A percentile compares a stretch with the other conserved stretches of the same genome.
Conservation (phyloP, 768 basidiomycete species). For the Psilocybe cyanescens region DNA sequence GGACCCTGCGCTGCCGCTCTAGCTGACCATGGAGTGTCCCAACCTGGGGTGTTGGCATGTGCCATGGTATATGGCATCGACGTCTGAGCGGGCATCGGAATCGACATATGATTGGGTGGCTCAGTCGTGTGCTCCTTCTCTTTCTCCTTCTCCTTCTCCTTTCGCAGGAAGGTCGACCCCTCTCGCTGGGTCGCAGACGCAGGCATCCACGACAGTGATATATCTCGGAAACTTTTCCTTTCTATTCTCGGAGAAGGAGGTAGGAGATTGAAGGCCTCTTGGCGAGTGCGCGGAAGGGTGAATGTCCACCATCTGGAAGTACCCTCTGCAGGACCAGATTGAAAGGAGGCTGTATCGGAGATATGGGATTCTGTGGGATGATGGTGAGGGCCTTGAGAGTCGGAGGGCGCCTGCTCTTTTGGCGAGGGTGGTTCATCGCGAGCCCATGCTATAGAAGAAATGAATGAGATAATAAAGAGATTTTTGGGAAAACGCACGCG, state of each 20-base stretch:
- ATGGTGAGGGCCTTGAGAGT: constrained; percentile 32
- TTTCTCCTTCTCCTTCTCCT: constrained; percentile 32
- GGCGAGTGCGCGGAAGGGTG: constrained; percentile 55
- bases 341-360: constrained; percentile 57
- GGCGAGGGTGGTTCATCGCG: constrained; percentile 83
- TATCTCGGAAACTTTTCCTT: constrained; percentile 42
- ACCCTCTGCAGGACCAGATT: constrained; percentile 45
- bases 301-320: constrained; percentile 78
- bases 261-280: constrained; percentile 22
- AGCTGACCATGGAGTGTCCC: constrained; percentile 72
- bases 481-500: constrained; percentile 52
- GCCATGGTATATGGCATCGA: constrained; percentile 54
- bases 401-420: constrained; percentile 39
- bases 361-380: constrained; percentile 42
- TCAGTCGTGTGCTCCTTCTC: constrained; percentile 21
- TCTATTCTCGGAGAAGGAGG: constrained; percentile 31
- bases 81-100: constrained; percentile 38
- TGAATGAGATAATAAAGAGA: constrained; percentile 5
- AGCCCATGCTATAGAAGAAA: constrained; percentile 68
- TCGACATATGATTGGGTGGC: constrained; percentile 26
- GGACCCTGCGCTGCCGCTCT: constrained; percentile 45
- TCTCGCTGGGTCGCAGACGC: constrained; percentile 41
- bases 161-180: constrained; percentile 34
- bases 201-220: constrained; percentile 58
- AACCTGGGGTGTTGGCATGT: constrained; percentile 62